Evolutionary conservation across 106 monocot genomes (phyloP).

Genomic region (Agapanthus africanus): DNA sequence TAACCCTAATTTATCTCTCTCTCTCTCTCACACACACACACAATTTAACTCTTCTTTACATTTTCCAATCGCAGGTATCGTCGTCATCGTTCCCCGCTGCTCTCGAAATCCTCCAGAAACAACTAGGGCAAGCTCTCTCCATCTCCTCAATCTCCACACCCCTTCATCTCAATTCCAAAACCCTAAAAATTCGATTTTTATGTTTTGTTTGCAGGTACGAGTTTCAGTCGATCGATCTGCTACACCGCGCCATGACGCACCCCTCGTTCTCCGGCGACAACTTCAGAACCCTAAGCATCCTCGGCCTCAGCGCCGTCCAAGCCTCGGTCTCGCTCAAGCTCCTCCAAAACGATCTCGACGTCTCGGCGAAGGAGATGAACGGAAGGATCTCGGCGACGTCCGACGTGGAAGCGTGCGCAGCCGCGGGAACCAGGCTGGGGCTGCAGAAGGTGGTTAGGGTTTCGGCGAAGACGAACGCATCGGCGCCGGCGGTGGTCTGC

Average conservation of each 20-base stretch:
- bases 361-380: slow-evolving; percentile 27
- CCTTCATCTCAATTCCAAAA: no score
- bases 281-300: slow-evolving; percentile 36
- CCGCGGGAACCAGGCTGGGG: slow-evolving; percentile 25
- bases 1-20: no score
- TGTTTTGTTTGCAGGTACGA: no score
- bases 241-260: slow-evolving; percentile 57
- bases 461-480: slow-evolving; percentile 31
- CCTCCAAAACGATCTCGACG: slow-evolving; percentile 23
- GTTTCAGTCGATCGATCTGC: slow-evolving; percentile 34
- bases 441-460: slow-evolving; percentile 36
- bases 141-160: no score
- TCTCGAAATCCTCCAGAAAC: no score
- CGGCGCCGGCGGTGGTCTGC: slow-evolving; percentile 32
- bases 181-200: no score
- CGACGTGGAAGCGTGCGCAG: slow-evolving; percentile 20
- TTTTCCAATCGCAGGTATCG: no score
- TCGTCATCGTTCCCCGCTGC: no score
- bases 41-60: no score
- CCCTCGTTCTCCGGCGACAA: slow-evolving; percentile 57
- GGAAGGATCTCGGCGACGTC: slow-evolving; percentile 11
- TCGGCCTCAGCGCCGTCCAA: slow-evolving; percentile 37
- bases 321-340: slow-evolving; percentile 29
- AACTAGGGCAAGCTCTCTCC: no score
- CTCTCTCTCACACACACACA: no score